phyloP scores from a whole-genome alignment of 257 asterid genomes.

The Verbascum thapsus region DNA sequence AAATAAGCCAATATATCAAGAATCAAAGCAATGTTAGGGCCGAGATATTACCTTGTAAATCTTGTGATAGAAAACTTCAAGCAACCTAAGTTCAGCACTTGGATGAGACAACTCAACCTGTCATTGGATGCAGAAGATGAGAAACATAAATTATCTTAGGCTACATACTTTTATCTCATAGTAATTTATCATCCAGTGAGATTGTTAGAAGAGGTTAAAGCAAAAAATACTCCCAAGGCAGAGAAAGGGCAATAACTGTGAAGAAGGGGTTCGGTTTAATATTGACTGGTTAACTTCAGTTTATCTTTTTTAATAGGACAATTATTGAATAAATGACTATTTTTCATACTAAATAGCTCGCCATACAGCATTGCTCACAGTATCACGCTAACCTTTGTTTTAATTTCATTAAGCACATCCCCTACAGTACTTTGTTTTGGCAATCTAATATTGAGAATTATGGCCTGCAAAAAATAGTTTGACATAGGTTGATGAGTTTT shows the following conservation, averaged over 20 bases:
- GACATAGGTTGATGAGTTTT: conserved; percentile 11
- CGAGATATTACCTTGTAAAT: conserved; percentile 58
- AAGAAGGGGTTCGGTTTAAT: conserved; percentile 14
- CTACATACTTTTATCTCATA: not conserved
- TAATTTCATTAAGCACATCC: conserved; percentile 90
- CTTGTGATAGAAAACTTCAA: conserved; percentile 66
- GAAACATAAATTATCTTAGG: conserved; percentile 22
- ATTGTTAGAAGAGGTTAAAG: conserved; percentile 11
- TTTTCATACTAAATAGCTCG: conserved; percentile 1
- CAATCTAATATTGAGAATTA: conserved; percentile 79
- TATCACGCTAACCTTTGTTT: conserved; percentile 69
- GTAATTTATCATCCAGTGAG: no score
- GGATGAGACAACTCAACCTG: conserved; percentile 70
- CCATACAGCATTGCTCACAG: conserved; percentile 22
- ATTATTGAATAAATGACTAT: conserved; percentile 16
- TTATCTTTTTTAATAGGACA: not conserved
- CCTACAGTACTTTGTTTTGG: conserved; percentile 93
- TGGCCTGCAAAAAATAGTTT: conserved; percentile 56
- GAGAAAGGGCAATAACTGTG: not conserved
- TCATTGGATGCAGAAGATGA: conserved; percentile 29
- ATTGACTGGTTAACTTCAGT: conserved; percentile 2
- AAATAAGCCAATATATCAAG: conserved; percentile 3
- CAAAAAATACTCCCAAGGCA: not conserved
- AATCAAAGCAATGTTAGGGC: conserved; percentile 15
- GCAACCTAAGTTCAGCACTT: conserved; percentile 66